Evolutionary conservation across 805 yeast species (phyloP).

Genomic region (Saccharomyces paradoxus): DNA sequence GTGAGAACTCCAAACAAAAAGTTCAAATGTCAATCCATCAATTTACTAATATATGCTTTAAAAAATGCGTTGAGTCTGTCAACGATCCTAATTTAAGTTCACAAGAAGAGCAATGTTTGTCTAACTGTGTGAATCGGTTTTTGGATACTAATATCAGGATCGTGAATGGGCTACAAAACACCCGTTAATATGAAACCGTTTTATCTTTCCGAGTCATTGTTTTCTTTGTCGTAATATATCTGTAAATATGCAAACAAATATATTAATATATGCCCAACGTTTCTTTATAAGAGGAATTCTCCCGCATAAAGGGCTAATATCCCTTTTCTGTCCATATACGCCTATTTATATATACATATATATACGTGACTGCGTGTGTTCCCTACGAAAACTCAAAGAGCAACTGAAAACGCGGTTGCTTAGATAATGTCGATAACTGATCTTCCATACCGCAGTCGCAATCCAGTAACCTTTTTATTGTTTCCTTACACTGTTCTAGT

Average conservation of each 20-base stretch:
- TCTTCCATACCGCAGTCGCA: background rate
- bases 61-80: slow-evolving; percentile 58
- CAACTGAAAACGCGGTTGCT: background rate
- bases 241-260: slow-evolving; percentile 1
- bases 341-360: background rate
- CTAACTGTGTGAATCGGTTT: slow-evolving; percentile 76
- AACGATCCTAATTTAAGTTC: slow-evolving; percentile 42
- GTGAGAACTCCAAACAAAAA: slow-evolving; percentile 79
- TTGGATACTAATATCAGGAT: slow-evolving; percentile 81
- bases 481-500: background rate
- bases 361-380: background rate
- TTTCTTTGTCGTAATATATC: background rate
- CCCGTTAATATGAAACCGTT: slow-evolving; percentile 12
- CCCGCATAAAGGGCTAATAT: background rate
- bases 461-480: background rate
- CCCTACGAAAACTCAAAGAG: background rate
- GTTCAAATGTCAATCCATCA: slow-evolving; percentile 80
- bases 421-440: background rate
- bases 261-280: background rate
- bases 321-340: background rate
- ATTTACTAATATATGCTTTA: slow-evolving; percentile 87
- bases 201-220: background rate
- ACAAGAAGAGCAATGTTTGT: slow-evolving; percentile 64
- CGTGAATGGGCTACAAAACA: slow-evolving; percentile 44
- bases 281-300: background rate